phyloP scores from a whole-genome alignment of 345 rosid genomes.

The Nephelium lappaceum region DNA sequence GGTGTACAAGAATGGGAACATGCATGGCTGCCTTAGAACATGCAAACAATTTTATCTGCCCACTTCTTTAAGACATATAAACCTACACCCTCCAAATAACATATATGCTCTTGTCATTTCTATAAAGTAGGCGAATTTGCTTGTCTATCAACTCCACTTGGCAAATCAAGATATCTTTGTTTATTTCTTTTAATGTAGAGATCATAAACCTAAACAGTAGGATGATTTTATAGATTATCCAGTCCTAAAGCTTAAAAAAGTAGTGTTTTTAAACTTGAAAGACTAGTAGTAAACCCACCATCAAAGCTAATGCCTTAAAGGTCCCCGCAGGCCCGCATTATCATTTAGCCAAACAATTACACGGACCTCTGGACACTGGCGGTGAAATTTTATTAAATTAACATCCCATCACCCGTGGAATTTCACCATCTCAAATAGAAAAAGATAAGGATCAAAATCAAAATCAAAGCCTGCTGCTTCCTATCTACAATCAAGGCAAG shows the following conservation, averaged over 20 bases:
- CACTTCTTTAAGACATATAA: background rate
- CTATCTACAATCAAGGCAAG: background rate
- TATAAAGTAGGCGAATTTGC: conserved; percentile 8
- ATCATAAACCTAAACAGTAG: background rate
- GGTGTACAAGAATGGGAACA: conserved; percentile 32
- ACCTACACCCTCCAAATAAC: background rate
- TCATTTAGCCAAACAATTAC: conserved; percentile 19
- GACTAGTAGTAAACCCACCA: conserved; percentile 22
- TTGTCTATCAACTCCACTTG: conserved; percentile 26
- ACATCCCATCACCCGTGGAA: conserved; percentile 5
- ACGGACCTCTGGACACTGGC: conserved; percentile 25
- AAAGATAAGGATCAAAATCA: conserved; percentile 8
- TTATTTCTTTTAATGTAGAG: conserved; percentile 19
- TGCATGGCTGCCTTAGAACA: conserved; percentile 46
- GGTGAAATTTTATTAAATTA: conserved; percentile 31
- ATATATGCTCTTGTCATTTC: conserved; percentile 35
- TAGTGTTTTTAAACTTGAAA: background rate
- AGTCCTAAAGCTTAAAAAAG: conserved; percentile 3
- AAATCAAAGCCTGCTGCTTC: background rate
- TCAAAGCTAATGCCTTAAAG: conserved; percentile 20
- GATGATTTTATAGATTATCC: conserved; percentile 30
- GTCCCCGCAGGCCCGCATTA: conserved; percentile 23
- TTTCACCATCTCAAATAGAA: conserved; percentile 5
- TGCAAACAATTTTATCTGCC: conserved; percentile 27
- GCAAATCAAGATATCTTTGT: conserved; percentile 33